phyloP scores from a whole-genome alignment of 305 asterid genomes.

The Fraxinus dipetala region DNA sequence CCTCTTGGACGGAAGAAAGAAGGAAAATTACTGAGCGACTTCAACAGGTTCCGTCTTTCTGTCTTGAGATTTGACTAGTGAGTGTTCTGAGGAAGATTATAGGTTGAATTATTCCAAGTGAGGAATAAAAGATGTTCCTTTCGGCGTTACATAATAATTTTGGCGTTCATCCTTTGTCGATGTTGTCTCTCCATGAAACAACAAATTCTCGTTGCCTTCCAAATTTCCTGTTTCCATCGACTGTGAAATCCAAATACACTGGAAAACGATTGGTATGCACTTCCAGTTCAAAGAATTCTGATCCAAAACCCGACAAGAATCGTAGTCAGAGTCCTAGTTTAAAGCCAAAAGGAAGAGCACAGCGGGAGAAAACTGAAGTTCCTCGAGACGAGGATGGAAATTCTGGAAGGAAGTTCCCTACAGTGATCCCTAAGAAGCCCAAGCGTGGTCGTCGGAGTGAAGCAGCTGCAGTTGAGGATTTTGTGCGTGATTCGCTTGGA shows the following conservation, averaged over 20 bases:
- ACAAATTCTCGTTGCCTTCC: slow-evolving; percentile 1
- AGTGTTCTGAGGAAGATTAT: not conserved
- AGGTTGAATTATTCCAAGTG: not conserved
- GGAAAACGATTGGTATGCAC: slow-evolving; percentile 36
- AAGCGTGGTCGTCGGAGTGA: slow-evolving; percentile 90
- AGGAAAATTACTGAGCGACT: not conserved
- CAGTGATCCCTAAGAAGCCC: slow-evolving; percentile 62
- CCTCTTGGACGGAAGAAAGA: not conserved
- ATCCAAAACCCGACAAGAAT: slow-evolving; percentile 26
- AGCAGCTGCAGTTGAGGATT: slow-evolving; percentile 93
- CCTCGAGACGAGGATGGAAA: slow-evolving; percentile 13
- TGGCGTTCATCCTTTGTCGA: slow-evolving; percentile 12
- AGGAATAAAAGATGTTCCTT: slow-evolving; percentile 18
- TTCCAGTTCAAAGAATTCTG: slow-evolving; percentile 37
- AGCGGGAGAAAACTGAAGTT: slow-evolving; percentile 24
- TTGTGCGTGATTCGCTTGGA: slow-evolving; percentile 54
- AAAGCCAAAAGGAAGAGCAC: slow-evolving; percentile 31
- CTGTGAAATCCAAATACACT: slow-evolving; percentile 17
- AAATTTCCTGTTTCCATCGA: slow-evolving; percentile 21
- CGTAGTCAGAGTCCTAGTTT: slow-evolving; percentile 26
- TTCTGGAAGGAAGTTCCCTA: slow-evolving; percentile 32
- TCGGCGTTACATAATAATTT: slow-evolving; percentile 21
- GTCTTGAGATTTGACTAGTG: not conserved
- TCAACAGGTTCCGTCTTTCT: not conserved
- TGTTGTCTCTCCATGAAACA: slow-evolving; percentile 9